Percentiles rank a stretch among this genome's conserved stretches.
These are phyloP conservation scores for Hypoxylon sp. DNA, from an alignment of 2,329 filamentous ascomycete species.

Conservation along the genomic window DNA sequence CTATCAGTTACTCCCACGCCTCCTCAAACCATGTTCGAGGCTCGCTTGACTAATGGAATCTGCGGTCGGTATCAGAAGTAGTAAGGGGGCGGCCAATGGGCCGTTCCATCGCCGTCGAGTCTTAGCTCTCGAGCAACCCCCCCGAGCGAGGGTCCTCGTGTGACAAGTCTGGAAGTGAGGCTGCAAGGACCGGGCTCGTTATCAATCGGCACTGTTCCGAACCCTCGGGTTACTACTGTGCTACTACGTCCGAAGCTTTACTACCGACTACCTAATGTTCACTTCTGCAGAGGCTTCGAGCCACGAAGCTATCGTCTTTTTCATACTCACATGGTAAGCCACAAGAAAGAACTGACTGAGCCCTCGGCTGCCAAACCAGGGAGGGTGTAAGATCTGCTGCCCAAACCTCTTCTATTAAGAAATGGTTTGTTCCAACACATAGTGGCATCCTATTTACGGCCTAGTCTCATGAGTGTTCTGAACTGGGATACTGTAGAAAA, in stretches of 20 bases:
- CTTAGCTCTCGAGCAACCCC: no score
- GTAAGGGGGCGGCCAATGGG: conserved; percentile 27
- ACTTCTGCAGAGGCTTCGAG: neutral
- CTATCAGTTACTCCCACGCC: conserved; percentile 28
- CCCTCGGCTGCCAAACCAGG: neutral
- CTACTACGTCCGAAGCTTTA: neutral
- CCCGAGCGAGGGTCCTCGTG: conserved; percentile 4
- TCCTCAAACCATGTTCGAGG: conserved; percentile 3
- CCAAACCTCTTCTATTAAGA: neutral
- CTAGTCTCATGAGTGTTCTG: conserved; percentile 6
- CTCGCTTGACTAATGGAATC: conserved; percentile 38
- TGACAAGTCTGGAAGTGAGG: conserved; percentile 16
- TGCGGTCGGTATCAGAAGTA: conserved; percentile 31
- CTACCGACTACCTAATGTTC: no score
- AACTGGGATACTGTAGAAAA: neutral
- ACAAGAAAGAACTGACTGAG: neutral
- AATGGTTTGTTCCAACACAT: neutral
- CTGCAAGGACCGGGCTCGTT: conserved; percentile 15
- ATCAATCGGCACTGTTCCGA: conserved; percentile 18
- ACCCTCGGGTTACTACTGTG: conserved; percentile 22
- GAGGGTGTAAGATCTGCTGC: neutral
- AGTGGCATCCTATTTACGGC: conserved; percentile 12
- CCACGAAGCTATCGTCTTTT: neutral
- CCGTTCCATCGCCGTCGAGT: conserved; percentile 5
- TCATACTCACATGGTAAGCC: neutral